Evolutionary conservation across 257 asterid genomes (phyloP).

Genomic region (Solanum paucissectum): DNA sequence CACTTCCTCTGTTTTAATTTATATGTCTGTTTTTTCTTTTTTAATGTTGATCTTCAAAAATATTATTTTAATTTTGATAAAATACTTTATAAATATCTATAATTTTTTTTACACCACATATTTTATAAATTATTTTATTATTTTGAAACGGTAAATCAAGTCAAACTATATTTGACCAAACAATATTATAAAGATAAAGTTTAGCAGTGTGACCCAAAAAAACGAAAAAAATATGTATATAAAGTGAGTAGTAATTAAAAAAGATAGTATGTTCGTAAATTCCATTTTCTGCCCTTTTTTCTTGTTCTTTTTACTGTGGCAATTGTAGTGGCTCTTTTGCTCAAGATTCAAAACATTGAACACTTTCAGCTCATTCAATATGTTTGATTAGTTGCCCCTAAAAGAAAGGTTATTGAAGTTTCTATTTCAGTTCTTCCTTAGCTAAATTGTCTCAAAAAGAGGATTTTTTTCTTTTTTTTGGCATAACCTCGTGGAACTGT

Average conservation of each 20-base stretch:
- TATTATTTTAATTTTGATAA: too few relatives aligned
- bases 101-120: too few relatives aligned
- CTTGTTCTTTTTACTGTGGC: not conserved
- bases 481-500: not conserved
- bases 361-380: not conserved
- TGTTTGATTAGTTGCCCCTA: not conserved
- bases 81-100: too few relatives aligned
- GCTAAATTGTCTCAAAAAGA: not conserved
- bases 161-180: too few relatives aligned
- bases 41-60: not conserved
- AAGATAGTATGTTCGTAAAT: not conserved
- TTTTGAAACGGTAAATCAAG: too few relatives aligned
- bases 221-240: not conserved
- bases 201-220: not conserved
- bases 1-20: not conserved
- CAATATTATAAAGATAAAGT: not conserved
- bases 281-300: not conserved
- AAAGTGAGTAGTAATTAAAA: not conserved
- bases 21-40: not conserved
- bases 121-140: too few relatives aligned
- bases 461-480: not conserved
- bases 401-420: not conserved
- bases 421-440: not conserved
- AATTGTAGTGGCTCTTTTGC: not conserved
- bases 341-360: not conserved